Evolutionary conservation across 768 basidiomycete species (phyloP).

Genomic region (Lentinula detonsa): DNA sequence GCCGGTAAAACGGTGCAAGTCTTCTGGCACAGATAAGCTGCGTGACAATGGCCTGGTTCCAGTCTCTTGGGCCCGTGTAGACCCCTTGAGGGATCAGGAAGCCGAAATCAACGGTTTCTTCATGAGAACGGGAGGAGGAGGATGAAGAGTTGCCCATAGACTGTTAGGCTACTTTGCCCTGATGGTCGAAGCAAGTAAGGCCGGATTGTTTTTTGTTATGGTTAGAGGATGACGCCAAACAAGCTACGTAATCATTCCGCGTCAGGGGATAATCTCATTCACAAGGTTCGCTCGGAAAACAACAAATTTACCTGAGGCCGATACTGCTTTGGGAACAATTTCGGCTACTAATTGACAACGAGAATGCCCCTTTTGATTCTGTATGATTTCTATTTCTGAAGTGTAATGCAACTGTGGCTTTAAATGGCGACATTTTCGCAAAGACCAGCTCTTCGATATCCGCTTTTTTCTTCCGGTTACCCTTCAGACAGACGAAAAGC

Average conservation of each 20-base stretch:
- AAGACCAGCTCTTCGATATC: not conserved
- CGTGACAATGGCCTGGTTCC: conserved; percentile 83
- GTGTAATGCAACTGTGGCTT: not conserved
- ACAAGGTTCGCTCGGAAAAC: too few relatives aligned
- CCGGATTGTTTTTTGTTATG: not conserved
- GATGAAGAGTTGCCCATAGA: conserved; percentile 83
- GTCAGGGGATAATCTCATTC: too few relatives aligned
- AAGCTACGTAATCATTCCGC: not conserved
- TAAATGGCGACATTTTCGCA: not conserved
- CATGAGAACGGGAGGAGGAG: conserved; percentile 71
- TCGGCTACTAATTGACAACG: too few relatives aligned
- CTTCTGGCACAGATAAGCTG: conserved; percentile 84
- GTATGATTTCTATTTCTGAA: not conserved
- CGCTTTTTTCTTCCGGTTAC: not conserved
- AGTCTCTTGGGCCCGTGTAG: conserved; percentile 81
- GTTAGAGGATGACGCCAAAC: not conserved
- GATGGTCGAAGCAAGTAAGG: not conserved
- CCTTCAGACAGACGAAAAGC: not conserved
- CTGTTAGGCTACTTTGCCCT: not conserved
- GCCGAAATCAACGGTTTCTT: conserved; percentile 83
- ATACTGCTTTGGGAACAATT: too few relatives aligned
- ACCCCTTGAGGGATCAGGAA: conserved; percentile 77
- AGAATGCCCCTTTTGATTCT: not conserved
- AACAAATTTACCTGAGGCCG: too few relatives aligned
- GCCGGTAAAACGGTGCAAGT: conserved; percentile 94